Conservation (phyloP, 2,329 filamentous ascomycete genomes). For the Phialophora expanda region DNA sequence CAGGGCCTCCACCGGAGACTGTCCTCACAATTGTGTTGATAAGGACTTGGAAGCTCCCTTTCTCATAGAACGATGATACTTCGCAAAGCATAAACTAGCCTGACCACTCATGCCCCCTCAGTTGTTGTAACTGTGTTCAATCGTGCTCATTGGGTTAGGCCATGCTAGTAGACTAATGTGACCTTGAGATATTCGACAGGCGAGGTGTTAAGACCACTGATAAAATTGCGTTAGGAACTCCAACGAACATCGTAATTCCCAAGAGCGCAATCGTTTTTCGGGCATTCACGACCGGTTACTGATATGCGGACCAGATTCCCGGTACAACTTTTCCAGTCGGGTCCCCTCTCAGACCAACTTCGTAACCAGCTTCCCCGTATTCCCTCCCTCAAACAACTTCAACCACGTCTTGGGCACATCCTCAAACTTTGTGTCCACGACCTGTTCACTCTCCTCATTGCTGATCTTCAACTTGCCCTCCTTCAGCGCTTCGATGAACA, state of each 20-base stretch:
- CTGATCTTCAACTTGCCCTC: slow-evolving; percentile 68
- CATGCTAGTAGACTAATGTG: background rate
- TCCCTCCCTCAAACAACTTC: slow-evolving; percentile 69
- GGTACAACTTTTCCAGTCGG: background rate
- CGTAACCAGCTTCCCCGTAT: slow-evolving; percentile 65
- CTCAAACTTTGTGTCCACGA: slow-evolving; percentile 49
- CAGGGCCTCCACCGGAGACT: no score
- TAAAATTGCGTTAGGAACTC: background rate
- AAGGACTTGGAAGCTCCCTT: background rate
- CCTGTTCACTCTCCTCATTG: slow-evolving; percentile 58
- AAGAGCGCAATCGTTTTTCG: background rate
- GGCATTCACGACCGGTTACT: no score
- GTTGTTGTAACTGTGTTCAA: background rate
- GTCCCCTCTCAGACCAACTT: slow-evolving; percentile 23
- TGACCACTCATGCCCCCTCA: background rate
- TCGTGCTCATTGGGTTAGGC: background rate
- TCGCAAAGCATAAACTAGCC: background rate
- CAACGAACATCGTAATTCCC: background rate
- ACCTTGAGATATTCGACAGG: background rate
- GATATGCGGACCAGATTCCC: background rate
- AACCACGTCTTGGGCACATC: slow-evolving; percentile 60
- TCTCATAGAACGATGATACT: background rate
- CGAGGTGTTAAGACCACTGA: background rate
- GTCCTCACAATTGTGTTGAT: background rate
- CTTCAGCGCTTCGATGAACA: slow-evolving; percentile 72